Percentiles rank a stretch among this genome's conserved stretches.
Evolutionary conservation across 1,284 basidiomycete genomes (phyloP).

Genomic region (Caloboletus firmus): DNA sequence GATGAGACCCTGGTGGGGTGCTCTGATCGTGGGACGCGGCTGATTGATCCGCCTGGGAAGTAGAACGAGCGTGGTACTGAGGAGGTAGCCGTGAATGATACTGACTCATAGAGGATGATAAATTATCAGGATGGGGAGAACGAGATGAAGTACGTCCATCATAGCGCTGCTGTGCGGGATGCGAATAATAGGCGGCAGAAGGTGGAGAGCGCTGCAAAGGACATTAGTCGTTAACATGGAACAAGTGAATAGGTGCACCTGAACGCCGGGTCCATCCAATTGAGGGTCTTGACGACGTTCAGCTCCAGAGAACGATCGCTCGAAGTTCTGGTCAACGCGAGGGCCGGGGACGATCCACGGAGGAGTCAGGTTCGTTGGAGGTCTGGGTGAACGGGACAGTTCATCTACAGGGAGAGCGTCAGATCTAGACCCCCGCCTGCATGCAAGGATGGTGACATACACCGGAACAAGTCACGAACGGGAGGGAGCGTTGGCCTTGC

Average conservation of each 20-base stretch:
- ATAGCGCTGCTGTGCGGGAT: slow-evolving; percentile 28
- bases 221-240: slow-evolving; percentile 7
- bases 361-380: slow-evolving; percentile 39
- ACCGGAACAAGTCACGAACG: slow-evolving; percentile 70
- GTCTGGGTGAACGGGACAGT: slow-evolving; percentile 41
- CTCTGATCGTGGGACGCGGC: slow-evolving; percentile 32
- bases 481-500: slow-evolving; percentile 68
- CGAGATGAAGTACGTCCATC: slow-evolving; percentile 26
- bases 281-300: slow-evolving; percentile 28
- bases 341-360: slow-evolving; percentile 40
- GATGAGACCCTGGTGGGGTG: slow-evolving; percentile 24
- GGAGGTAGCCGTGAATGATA: slow-evolving; percentile 25
- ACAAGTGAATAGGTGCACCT: slow-evolving; percentile 19
- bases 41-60: slow-evolving; percentile 32
- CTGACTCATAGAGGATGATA: slow-evolving; percentile 21
- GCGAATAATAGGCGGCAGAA: slow-evolving; percentile 22
- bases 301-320: slow-evolving; percentile 27
- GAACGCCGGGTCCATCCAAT: slow-evolving; percentile 34
- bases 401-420: slow-evolving; percentile 39
- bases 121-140: slow-evolving; percentile 22
- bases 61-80: slow-evolving; percentile 29
- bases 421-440: neutral
- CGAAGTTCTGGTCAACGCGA: slow-evolving; percentile 28
- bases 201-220: slow-evolving; percentile 24
- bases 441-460: slow-evolving; percentile 37